Conservation (phyloP, 768 basidiomycete genomes). For the Grammothele lineata region DNA sequence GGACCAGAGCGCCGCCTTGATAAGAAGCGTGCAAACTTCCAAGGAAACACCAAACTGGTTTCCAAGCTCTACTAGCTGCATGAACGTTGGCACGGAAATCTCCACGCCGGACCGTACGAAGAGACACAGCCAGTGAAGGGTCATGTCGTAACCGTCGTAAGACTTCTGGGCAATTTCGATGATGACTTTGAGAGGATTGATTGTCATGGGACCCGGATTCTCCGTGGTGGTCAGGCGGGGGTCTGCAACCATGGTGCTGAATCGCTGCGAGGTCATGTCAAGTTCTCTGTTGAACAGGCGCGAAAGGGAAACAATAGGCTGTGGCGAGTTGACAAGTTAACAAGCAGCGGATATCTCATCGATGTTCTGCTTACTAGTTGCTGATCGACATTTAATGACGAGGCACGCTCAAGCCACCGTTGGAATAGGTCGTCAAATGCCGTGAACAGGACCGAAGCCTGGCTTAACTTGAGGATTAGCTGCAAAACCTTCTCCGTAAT, state of each 20-base stretch:
- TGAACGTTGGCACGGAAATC: slow-evolving; percentile 49
- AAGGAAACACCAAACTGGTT: slow-evolving; percentile 36
- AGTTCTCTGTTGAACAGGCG: slow-evolving; percentile 55
- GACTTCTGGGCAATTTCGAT: slow-evolving; percentile 39
- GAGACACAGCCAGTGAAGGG: slow-evolving; percentile 56
- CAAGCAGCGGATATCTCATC: no score
- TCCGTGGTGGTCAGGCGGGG: slow-evolving; percentile 27
- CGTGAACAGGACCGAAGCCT: slow-evolving; percentile 50
- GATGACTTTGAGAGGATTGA: slow-evolving; percentile 56
- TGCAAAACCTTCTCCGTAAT: slow-evolving; percentile 34
- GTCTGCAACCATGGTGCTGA: slow-evolving; percentile 33
- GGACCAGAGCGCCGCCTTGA: slow-evolving; percentile 51
- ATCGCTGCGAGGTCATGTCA: slow-evolving; percentile 36
- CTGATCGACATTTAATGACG: slow-evolving; percentile 28
- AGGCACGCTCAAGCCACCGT: slow-evolving; percentile 52
- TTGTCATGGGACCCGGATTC: slow-evolving; percentile 21
- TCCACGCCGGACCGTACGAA: slow-evolving; percentile 64
- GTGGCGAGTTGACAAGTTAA: neutral
- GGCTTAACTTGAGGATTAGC: slow-evolving; percentile 49
- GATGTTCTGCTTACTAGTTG: slow-evolving; percentile 33
- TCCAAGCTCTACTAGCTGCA: slow-evolving; percentile 41
- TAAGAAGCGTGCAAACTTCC: slow-evolving; percentile 42
- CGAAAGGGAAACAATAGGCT: slow-evolving; percentile 52
- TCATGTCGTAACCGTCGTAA: slow-evolving; percentile 38
- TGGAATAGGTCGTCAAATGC: slow-evolving; percentile 55